Evolutionary conservation across 1,284 basidiomycete genomes (phyloP), one percentile per base, ranked within the genome.

Genomic region (Xerocomus minutiporus): DNA sequence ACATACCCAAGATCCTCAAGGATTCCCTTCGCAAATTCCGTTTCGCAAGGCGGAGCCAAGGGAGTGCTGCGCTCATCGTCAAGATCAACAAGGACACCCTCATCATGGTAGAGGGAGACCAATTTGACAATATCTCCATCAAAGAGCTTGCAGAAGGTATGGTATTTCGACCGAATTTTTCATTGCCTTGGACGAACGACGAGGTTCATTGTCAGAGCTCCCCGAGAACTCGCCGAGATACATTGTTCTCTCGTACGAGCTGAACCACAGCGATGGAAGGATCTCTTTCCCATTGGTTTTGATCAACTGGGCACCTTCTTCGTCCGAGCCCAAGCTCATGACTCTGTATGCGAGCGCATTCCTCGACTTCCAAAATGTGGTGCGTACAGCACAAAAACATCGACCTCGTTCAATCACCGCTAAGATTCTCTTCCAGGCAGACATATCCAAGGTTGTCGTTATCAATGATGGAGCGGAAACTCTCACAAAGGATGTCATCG

Each of bases 141-240:
- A 89, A 91, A 61, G 91, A 94, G 32, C 82, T 95, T 38, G 89
- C 83, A 12, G 87, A 94, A 73, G 91, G 91, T 45, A 12, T 4
- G 8, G 28, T 31, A 3, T 26, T n/a, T 13, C 23, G 17, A 11
- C 5, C 9, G 13, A 35, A 4, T 35, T 23, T 17, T 29, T 54
- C 46, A 4, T 45, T n/a, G 12, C 15, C 43, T 43, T 32, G 28
- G 41, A 44, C 23, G 29, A 26, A 32, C 23, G 23, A 53, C 34
- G 13, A 13, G 9, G 31, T 29, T 53, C n/a, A 29, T 39, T 12
- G 4, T 29, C 40, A 95, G 95, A 96, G 65, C 78, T 97, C 6
- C 94, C 94, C 0, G 92, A 92, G 71, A 91, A 90, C 69, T 82
- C 88, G 5, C 94, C 94, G 9, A 81, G 94, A 60, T 97, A 93